These are phyloP conservation scores for Nitzschia inconspicua DNA, from an alignment of 108 stramenopile species.

Conservation along the genomic window DNA sequence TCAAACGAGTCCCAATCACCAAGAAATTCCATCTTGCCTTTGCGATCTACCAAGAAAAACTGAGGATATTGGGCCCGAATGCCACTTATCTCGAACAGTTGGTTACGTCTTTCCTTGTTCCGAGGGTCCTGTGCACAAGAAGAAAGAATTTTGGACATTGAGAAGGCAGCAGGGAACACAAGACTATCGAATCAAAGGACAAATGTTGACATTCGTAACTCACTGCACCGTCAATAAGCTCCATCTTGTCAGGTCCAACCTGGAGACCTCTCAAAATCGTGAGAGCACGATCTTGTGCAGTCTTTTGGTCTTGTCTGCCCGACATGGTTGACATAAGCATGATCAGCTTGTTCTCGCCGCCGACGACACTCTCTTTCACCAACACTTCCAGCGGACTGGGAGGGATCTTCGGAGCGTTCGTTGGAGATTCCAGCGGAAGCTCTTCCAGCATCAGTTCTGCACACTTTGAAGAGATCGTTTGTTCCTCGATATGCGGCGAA, in stretches of 20 bases:
- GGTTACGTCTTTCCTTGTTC: conserved; percentile 34
- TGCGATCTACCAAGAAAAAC: conserved; percentile 51
- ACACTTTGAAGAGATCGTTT: too few relatives aligned
- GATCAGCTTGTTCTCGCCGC: not conserved
- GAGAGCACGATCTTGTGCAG: conserved; percentile 13
- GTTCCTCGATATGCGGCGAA: too few relatives aligned
- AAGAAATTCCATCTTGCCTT: conserved; percentile 34
- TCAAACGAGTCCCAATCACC: conserved; percentile 33
- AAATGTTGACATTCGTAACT: conserved; percentile 33
- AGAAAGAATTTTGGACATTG: conserved; percentile 75
- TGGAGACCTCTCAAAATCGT: conserved; percentile 4
- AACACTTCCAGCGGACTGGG: too few relatives aligned
- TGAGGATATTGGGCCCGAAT: conserved; percentile 62
- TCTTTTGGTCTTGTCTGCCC: conserved; percentile 8
- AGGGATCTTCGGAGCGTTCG: too few relatives aligned
- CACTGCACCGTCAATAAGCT: conserved; percentile 53
- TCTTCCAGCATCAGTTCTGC: too few relatives aligned
- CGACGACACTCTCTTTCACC: too few relatives aligned
- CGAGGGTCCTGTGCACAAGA: conserved; percentile 46
- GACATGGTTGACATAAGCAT: conserved; percentile 4
- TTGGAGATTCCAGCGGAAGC: too few relatives aligned
- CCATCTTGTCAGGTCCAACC: not conserved
- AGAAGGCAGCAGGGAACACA: conserved; percentile 44
- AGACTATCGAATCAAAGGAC: conserved; percentile 50
- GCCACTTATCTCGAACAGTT: conserved; percentile 54